Evolutionary conservation across 371 early-diverging fungal species (phyloP), one percentile per base, ranked within the genome.

Genomic region (Mucor irregularis): DNA sequence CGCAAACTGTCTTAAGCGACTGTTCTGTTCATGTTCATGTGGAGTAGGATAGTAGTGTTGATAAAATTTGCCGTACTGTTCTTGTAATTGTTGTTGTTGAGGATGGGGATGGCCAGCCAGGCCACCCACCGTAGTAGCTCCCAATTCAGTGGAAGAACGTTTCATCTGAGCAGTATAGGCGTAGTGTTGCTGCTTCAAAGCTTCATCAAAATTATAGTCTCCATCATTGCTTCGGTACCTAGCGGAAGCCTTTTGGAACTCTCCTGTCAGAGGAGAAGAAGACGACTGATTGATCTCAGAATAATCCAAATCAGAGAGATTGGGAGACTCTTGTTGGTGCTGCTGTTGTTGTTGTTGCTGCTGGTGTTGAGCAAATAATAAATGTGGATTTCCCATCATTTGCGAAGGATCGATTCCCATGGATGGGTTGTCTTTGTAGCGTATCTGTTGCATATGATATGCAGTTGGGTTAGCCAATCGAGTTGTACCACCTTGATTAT

Each of bases 81-180:
- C 24, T 11, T 42, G 11, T 1, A 9, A 10, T 21, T 42, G 24
- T 11, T 11, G 14, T 42, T 42, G 42, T 24, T 42, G 42, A 10
- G 42, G 21, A 14, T 42, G 42, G 13, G 42, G 21, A 14, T 42
- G 42, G 13, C 54, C 45, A 11, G 44, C 37, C 24, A 54, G 19
- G 11, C 54, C 54, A 28, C 49, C 49, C 13, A 49, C n/a, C 10
- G 46, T 19, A 7, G 48, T 28, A 38, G 56, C 39, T 48, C 31
- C 53, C 28, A 52, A 14, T 40, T 61, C 50, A 14, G 62, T 62
- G 19, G 62, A 56, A 33, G 62, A 62, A 19, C 62, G 39, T 56
- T 56, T 62, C 62, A 62, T 62, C 38, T 56, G 62, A 37, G 56
- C 40, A 14, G 49, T 35, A 53, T 53, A 60, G 30, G 17, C 34